Base-by-base conservation (phyloP, 2,329 filamentous ascomycete genomes). In the Colletotrichum godetiae region DNA sequence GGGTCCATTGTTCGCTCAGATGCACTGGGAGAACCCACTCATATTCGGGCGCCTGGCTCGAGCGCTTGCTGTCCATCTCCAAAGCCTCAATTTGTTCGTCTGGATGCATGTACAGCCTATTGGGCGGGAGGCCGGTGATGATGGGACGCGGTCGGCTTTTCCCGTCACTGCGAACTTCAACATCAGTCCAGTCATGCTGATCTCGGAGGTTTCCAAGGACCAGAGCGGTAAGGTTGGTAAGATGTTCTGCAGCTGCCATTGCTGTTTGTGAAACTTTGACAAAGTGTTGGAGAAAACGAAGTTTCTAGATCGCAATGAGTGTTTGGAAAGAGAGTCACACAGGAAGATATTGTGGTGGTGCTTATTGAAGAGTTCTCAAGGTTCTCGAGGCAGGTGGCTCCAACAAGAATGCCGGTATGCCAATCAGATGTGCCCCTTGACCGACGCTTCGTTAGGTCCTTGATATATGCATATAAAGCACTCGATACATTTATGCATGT, bases 1-100 rank as follows among this genome's bases (percentile, higher is more conserved):
- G 81, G 24, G 90, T 91, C 91, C 93, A 94, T 77, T 91, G 92
- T 85, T 97, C 94, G 49, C 89, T 86, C 64, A 95, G 82, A 75
- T 94, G 92, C 65, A 92, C 90, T 3, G 94, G 92, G 60, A 96
- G 82, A 29, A 97, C 92, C 93, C 93, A 96, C 83, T 96, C 94
- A 57, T 86, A 81, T 82, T 93, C 90, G 2, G 90, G 86, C 15
- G 81, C 83, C 78, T 89, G 88, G 31, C 80, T 78, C 19, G 88
- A 83, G 56, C 81, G 81, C 68, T 85, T 81, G 15, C 86, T 86
- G 1, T 91, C 90, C 35, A 87, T 86, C 76, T 92, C 91, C 68
- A 95, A 86, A 68, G 93, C 88, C 75, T 90, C 91, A 76, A 94
- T 91, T 83, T 96, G 94, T 83, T 95, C 94, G 80, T 97, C 94